Evolutionary conservation across 176 grass and related monocot species (phyloP), one percentile per base, ranked within the genome.

Genomic region (Zea luxurians): DNA sequence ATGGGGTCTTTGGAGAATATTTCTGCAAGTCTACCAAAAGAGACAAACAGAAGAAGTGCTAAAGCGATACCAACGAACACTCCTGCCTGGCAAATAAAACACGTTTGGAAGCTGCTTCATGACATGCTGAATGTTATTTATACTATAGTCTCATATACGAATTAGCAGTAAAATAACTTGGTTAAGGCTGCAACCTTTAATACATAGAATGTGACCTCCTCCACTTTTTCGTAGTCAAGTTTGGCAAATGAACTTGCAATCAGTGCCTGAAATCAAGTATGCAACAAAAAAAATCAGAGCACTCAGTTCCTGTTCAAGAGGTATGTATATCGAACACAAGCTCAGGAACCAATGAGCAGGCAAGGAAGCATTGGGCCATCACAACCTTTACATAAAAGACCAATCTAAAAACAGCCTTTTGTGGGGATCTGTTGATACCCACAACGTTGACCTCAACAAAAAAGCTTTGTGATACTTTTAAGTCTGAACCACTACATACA

Each of bases 1-100:
- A 77, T 78, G 71, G 80, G 77, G 78, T 94, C 92, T 82, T 86
- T 91, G 38, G 92, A 91, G 68, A 94, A 94, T 47, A 94, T 35
- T 84, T 84, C 83, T 60, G 86, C 92, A 79, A 96, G 53, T 78
- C 69, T 87, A 82, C 86, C 77, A 82, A 94, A 91, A 60, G 86
- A 94, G 74, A 60, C 74, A 84, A 70, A 81, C 44, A 96, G 90
- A 79, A 85, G 70, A 82, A 85, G 21, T 38, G 78, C 82, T 78
- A 89, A 91, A 77, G 82, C 75, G 55, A 85, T 76, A 66, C 86
- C 84, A 74, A 79, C 76, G 83, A 89, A 62, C 37, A 91, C 47
- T 83, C 89, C 86, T 64, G 80, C 82, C 92, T 96, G 78, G 21
- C 71, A 70, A 87, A 74, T 61, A 83, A 70, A 87, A 13, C 40